These are phyloP conservation scores for Voacanga thouarsii DNA, from an alignment of 257 asterid genomes.

Conservation along the genomic window DNA sequence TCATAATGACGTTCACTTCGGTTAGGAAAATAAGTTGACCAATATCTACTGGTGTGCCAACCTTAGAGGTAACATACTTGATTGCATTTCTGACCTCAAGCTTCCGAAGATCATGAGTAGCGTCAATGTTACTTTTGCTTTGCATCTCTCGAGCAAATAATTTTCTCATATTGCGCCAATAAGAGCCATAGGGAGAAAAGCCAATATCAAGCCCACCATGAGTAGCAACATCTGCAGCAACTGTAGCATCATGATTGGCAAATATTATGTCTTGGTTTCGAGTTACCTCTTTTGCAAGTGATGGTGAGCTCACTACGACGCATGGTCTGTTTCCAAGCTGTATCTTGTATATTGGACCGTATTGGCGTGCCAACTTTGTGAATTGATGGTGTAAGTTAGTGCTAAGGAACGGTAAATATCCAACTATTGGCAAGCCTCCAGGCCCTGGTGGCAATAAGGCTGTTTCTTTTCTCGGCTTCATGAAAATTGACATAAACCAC, in stretches of 20 bases:
- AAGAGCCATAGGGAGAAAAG: conserved; percentile 40
- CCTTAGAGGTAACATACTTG: conserved; percentile 3
- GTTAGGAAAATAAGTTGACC: conserved; percentile 42
- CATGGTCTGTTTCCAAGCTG: conserved; percentile 35
- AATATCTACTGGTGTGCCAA: conserved; percentile 21
- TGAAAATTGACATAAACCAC: not conserved
- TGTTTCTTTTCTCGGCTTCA: not conserved
- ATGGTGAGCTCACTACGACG: conserved; percentile 35
- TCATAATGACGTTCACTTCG: conserved; percentile 37
- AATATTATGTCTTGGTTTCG: conserved; percentile 39
- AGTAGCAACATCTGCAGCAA: conserved; percentile 11
- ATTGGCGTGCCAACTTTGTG: conserved; percentile 19
- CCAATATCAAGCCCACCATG: conserved; percentile 37
- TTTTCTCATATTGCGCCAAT: conserved; percentile 51
- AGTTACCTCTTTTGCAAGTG: conserved; percentile 31
- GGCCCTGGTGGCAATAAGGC: conserved; percentile 34
- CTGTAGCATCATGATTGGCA: conserved; percentile 39
- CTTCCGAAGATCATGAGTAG: conserved; percentile 29
- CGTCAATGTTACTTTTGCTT: conserved; percentile 32
- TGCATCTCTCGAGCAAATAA: conserved; percentile 41
- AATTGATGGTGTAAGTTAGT: conserved; percentile 41
- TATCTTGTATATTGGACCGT: not conserved
- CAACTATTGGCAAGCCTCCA: conserved; percentile 43
- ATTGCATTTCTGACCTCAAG: not conserved
- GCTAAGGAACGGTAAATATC: conserved; percentile 39